A percentile compares a stretch with the other conserved stretches of the same genome.
These are phyloP conservation scores for Tolypocladium tundrense DNA, from an alignment of 2,329 filamentous ascomycete species.

Conservation along the genomic window DNA sequence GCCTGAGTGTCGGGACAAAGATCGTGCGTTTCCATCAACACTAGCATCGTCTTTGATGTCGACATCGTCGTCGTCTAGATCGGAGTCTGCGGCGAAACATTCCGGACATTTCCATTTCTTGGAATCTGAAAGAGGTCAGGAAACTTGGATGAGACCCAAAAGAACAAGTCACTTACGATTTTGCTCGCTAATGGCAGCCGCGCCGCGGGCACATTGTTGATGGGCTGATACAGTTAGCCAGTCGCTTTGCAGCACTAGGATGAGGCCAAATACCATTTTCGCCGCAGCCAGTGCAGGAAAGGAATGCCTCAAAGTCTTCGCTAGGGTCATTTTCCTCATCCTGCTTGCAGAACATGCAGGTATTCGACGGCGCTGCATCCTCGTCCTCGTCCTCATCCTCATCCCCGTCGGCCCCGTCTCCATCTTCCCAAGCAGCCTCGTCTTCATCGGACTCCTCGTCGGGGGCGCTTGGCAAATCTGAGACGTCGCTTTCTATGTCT, in stretches of 20 bases:
- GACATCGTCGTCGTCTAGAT: conserved; percentile 19
- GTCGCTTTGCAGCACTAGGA: conserved; percentile 9
- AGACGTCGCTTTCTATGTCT: conserved; percentile 40
- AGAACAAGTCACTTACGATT: conserved; percentile 16
- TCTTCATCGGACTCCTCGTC: conserved; percentile 20
- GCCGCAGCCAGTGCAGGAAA: conserved; percentile 67
- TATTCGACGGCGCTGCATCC: conserved; percentile 35
- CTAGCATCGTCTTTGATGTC: conserved; percentile 14
- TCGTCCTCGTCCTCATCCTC: conserved; percentile 48
- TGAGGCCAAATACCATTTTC: conserved; percentile 61
- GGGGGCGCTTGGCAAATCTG: conserved; percentile 35
- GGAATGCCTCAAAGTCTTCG: conserved; percentile 69
- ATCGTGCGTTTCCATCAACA: conserved; percentile 11
- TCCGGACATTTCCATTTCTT: conserved; percentile 42
- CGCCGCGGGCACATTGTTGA: conserved; percentile 75
- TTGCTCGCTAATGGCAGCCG: conserved; percentile 27
- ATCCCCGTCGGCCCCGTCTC: conserved; percentile 45
- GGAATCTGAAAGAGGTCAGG: conserved; percentile 23
- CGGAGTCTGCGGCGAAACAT: conserved; percentile 26
- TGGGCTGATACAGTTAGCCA: conserved; percentile 59
- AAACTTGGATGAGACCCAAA: neutral
- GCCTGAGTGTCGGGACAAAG: conserved; percentile 16
- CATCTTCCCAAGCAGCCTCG: conserved; percentile 38
- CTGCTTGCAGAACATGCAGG: conserved; percentile 66
- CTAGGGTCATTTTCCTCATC: conserved; percentile 75